Conservation (phyloP, 805 yeast species). For the Lachancea nothofagi region DNA sequence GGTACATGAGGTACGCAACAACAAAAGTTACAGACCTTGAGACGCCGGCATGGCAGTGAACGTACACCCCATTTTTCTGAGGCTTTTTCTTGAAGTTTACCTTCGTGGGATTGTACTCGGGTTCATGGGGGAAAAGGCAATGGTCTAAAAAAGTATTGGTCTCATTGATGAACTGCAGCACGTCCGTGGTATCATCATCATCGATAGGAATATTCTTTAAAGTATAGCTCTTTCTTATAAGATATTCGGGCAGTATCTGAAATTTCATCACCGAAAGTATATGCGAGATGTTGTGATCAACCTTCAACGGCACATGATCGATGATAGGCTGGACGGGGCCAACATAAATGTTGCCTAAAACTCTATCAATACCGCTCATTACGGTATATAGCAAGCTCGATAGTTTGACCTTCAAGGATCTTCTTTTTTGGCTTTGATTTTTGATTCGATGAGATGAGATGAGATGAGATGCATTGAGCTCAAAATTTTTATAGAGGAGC, state of each 20-base stretch:
- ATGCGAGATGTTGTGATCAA: constrained; percentile 56
- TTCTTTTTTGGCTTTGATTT: neutral
- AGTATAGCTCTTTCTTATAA: constrained; percentile 39
- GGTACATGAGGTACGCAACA: constrained; percentile 83
- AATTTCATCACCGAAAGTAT: constrained; percentile 68
- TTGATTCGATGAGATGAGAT: constrained; percentile 12
- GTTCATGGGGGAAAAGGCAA: constrained; percentile 47
- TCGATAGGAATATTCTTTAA: constrained; percentile 62
- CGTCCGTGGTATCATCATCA: constrained; percentile 64
- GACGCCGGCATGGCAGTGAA: constrained; percentile 88
- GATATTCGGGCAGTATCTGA: constrained; percentile 48
- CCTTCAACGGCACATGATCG: constrained; percentile 45
- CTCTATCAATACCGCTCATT: constrained; percentile 33
- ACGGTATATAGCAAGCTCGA: too few relatives aligned
- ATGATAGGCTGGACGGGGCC: constrained; percentile 67
- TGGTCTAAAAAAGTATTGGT: constrained; percentile 61
- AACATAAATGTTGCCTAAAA: constrained; percentile 75
- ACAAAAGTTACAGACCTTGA: constrained; percentile 84
- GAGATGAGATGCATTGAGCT: constrained; percentile 29
- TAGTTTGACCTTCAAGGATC: too few relatives aligned
- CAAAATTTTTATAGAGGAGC: constrained; percentile 1
- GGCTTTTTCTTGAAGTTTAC: constrained; percentile 30
- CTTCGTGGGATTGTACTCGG: constrained; percentile 28
- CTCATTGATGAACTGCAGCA: constrained; percentile 55
- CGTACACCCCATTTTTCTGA: constrained; percentile 45